Conservation (phyloP, 192 early-diverging fungal genomes). For the Backusella westeae region DNA sequence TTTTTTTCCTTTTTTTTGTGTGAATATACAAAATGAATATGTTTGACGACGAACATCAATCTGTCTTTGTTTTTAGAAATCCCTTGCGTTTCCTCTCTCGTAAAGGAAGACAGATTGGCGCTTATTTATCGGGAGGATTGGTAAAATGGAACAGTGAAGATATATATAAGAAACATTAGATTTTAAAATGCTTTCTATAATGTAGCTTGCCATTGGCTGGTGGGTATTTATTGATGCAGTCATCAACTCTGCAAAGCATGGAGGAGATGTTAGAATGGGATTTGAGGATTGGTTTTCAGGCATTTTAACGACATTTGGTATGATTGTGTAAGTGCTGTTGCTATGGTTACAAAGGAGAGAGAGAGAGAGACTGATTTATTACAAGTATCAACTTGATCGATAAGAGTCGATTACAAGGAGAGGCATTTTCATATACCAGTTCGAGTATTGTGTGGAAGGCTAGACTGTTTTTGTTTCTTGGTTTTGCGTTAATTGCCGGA, state of each 20-base stretch:
- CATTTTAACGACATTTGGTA: slow-evolving; percentile 53
- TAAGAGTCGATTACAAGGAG: slow-evolving; percentile 46
- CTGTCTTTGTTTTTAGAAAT: slow-evolving; percentile 25
- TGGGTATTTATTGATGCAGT: slow-evolving; percentile 64
- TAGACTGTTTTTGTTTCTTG: slow-evolving; percentile 53
- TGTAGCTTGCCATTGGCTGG: slow-evolving; percentile 58
- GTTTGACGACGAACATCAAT: slow-evolving; percentile 22
- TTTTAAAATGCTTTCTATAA: no score
- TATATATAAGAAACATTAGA: neutral
- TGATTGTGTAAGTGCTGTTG: slow-evolving; percentile 49
- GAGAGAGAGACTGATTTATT: neutral
- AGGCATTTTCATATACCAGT: slow-evolving; percentile 43
- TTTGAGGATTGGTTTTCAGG: slow-evolving; percentile 63
- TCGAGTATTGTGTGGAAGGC: slow-evolving; percentile 45
- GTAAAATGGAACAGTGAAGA: neutral
- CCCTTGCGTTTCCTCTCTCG: slow-evolving; percentile 18
- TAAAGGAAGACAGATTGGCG: slow-evolving; percentile 24
- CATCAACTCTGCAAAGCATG: slow-evolving; percentile 30
- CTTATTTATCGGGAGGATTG: slow-evolving; percentile 22
- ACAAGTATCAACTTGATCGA: slow-evolving; percentile 51
- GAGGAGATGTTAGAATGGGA: slow-evolving; percentile 33
- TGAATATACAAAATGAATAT: neutral
- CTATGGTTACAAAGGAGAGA: neutral
- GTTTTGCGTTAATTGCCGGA: slow-evolving; percentile 58
- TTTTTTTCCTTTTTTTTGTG: neutral